Base-by-base conservation (phyloP, 192 early-diverging fungal genomes). In the Pilobolus umbonatus region DNA sequence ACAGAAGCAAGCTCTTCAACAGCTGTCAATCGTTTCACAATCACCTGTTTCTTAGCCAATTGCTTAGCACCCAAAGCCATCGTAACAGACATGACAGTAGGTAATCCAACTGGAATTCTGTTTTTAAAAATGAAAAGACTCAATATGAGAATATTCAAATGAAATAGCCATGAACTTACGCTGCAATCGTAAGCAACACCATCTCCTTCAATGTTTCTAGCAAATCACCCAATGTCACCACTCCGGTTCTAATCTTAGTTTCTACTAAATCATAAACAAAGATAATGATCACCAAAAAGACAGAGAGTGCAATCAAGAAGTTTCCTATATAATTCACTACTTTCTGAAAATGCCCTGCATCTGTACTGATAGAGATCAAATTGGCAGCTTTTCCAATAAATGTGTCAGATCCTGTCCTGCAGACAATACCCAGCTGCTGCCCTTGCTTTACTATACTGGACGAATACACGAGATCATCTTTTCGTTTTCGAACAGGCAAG, bases 11-110 rank as follows among this genome's bases (percentile, higher is more conserved):
- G 72, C 57, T 88, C 87, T 69, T 90, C 88, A 12, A 90, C 88
- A 50, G 88, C 88, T 1, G 88, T 85, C 28, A 90, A 69, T 36
- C 88, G 83, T 64, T 90, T 88, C 55, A 86, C 77, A 71, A 90
- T 89, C 61, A 88, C 89, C 58, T 90, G 67, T 50, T 86, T 83
- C 19, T 77, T 75, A 10, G 89, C 86, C 40, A 91, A 60, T 55
- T 90, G 75, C 24, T 73, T 71, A 11, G 88, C 86, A 57, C 89
- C 89, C 35, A 91, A 80, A 49, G 89, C 89, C 88, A 91, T 90
- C 8, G 89, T 91, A 17, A 90, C 88, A n/a, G 84, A 82, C 81
- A 91, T 79, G 50, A 91, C 85, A 5, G 89, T 87, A 11, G 88
- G 89, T 1, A 91, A 71, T 57, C 89, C 89, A 31, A 90, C 79